Base-by-base conservation (phyloP, 352 stramenopile genomes). In the Phytophthora fragariaefolia region DNA sequence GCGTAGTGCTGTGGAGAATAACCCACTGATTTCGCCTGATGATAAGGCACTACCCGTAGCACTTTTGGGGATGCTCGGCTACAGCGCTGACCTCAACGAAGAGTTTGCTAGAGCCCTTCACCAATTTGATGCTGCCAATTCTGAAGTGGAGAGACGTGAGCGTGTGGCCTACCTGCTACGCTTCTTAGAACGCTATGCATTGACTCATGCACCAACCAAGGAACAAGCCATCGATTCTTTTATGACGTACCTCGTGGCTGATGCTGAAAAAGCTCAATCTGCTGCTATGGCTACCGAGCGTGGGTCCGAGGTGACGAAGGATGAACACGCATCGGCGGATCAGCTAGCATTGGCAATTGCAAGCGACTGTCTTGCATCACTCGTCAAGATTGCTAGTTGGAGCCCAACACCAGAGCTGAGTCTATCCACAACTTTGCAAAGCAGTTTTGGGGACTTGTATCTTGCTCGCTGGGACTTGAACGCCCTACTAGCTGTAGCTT, bases 71-170 rank as follows among this genome's bases (percentile, higher is more conserved):
- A 61, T 93, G 28, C 69, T 93, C 1, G 85, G 85, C 0, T 93
- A 89, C 64, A 91, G 82, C 17, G 67, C 83, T 0, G 83, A 93
- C 57, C 58, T 93, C 8, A 91, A 89, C 30, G 76, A 76, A 24
- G 85, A 91, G 30, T 90, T 92, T 26, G 70, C 71, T 15, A 52
- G 71, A 9, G 76, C 76, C 1, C 67, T 93, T 4, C 46, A 79
- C 2, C 69, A 76, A 5, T 86, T 89, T 26, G 59, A 70, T 34
- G 55, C 60, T 15, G 75, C 75, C 0, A 27, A 64, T 2, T 63
- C 51, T 1, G 38, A 69, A 1, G 45, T 8, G 0, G 46, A 75
- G 10, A 47, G 62, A 6, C 74, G 74, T n/a, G 78, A 93, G 8
- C 66, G 49, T 38, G 40, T 90, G 38, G 69, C 68, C 12, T 91